These are phyloP conservation scores for Bruguiera sexangula DNA, from an alignment of 345 rosid species.

Conservation along the genomic window DNA sequence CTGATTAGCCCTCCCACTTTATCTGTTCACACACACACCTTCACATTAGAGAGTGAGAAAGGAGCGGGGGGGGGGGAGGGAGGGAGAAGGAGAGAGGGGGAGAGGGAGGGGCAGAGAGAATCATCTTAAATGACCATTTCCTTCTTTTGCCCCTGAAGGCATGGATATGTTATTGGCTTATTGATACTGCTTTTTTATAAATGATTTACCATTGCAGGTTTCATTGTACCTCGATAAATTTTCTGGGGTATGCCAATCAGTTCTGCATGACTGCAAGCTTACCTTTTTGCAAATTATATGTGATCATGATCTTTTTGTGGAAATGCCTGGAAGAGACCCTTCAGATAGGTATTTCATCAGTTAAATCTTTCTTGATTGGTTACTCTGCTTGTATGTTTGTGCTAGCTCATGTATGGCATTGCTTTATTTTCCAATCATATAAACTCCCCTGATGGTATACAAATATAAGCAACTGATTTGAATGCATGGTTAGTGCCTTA, in stretches of 20 bases:
- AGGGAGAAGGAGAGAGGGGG: too few species aligned
- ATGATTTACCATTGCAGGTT: constrained; percentile 50
- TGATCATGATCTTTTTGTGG: constrained; percentile 98
- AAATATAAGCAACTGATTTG: neutral
- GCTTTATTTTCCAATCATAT: neutral
- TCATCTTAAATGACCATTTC: too few species aligned
- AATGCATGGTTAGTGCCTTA: too few species aligned
- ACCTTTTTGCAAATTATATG: constrained; percentile 91
- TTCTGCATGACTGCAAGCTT: constrained; percentile 94
- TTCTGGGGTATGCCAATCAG: constrained; percentile 96
- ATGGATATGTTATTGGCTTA: neutral
- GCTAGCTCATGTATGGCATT: too few species aligned
- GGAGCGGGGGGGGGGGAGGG: too few species aligned
- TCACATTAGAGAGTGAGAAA: too few species aligned
- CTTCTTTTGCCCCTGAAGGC: neutral
- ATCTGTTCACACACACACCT: too few species aligned
- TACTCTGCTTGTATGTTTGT: neutral
- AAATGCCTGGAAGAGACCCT: constrained; percentile 99
- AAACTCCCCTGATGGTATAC: neutral
- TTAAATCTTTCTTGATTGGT: constrained; percentile 4
- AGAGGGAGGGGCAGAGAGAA: too few species aligned
- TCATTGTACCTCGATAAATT: constrained; percentile 96
- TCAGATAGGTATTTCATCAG: constrained; percentile 72
- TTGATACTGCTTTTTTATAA: neutral
- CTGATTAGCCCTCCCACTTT: too few species aligned